Conservation (phyloP, 257 asterid genomes). For the Solanum microdontum region DNA sequence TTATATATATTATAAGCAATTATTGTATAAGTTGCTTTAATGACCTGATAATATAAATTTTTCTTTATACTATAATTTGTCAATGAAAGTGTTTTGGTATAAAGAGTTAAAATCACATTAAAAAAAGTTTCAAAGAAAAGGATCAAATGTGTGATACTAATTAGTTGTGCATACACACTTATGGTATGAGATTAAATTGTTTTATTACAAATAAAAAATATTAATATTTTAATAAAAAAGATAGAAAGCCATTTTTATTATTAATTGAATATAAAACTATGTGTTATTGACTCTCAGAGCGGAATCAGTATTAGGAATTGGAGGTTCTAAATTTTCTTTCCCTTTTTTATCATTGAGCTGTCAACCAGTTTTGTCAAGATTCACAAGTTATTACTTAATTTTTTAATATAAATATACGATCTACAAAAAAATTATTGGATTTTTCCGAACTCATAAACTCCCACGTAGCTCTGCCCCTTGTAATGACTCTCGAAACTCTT, state of each 20-base stretch:
- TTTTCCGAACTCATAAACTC: too few relatives aligned
- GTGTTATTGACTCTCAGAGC: not conserved
- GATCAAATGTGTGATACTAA: not conserved
- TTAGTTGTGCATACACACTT: too few relatives aligned
- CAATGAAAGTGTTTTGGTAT: not conserved
- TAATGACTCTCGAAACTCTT: not conserved
- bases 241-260: not conserved
- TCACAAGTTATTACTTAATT: too few relatives aligned
- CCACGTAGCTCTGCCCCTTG: too few relatives aligned
- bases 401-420: too few relatives aligned
- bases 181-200: not conserved
- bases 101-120: not conserved
- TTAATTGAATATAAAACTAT: not conserved
- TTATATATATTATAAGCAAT: too few relatives aligned
- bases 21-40: not conserved
- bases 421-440: rapidly evolving
- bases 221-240: not conserved
- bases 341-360: too few relatives aligned
- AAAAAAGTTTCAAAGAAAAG: not conserved
- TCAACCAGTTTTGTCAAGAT: too few relatives aligned
- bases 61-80: not conserved
- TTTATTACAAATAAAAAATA: too few relatives aligned
- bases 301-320: too few relatives aligned
- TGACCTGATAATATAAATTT: not conserved
- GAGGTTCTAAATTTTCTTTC: rapidly evolving